Evolutionary conservation across 164 flowering plant genomes (phyloP), one percentile per base, ranked within the genome.

Genomic region (Vitis cinerea): DNA sequence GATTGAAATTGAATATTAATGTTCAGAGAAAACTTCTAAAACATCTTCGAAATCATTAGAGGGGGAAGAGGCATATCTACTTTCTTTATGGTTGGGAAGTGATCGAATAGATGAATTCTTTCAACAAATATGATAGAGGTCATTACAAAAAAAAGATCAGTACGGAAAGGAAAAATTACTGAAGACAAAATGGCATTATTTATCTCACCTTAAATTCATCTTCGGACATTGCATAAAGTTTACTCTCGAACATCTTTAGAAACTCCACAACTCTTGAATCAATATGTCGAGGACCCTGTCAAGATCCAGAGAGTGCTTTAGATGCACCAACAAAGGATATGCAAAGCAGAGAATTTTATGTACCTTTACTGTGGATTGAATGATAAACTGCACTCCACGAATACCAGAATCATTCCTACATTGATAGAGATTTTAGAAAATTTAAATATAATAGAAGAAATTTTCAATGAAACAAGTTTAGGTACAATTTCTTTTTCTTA

Each of bases 291-390:
- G 99, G 97, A 70, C 86, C 98, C 99, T 95, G 85, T 63, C 30
- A 77, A 75, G 64, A 14, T 48, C 31, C 63, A 66, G 19, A 52
- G 9, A 66, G 44, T 60, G 52, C 30, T 51, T 63, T 60, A 69
- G 72, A 67, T 11, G 31, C 23, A 30, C 47, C 23, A 53, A 56
- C 17, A 49, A 16, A 61, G 27, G 1, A 12, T 44, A 53, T 60
- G 44, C 9, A 58, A 30, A 49, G 13, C 63, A 63, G n/a, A 63
- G 53, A 65, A 49, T 30, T 53, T 11, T 49, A 59, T 49, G 23
- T 80, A 93, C 99, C 96, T 88, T 95, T 57, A 73, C 92, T 10
- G 94, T 82, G 23, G 99, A 95, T 69, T 95, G 99, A 59, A 95
- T 77, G 60, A 95, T 84, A 77, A 95, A 79, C 67, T 87, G 97